Percentiles rank a stretch among this genome's conserved stretches.
Conservation (phyloP, 306 rosid genomes). For the Quercus aquifolioides region DNA sequence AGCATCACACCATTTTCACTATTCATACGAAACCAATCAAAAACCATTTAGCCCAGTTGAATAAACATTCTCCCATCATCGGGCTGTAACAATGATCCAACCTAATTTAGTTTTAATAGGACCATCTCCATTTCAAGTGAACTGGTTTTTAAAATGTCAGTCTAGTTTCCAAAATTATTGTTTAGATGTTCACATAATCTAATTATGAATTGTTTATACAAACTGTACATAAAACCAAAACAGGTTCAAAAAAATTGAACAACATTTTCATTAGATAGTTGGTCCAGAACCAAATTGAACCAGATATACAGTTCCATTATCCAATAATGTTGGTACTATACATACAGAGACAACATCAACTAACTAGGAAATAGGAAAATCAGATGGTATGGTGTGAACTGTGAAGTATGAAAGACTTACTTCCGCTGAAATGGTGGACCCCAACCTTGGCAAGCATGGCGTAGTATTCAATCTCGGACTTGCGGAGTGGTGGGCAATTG, state of each 20-base stretch:
- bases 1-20: background rate
- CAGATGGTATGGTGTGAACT: no score
- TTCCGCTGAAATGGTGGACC: conserved; percentile 79
- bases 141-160: background rate
- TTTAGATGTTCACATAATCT: no score
- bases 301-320: background rate
- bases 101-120: background rate
- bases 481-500: conserved; percentile 85
- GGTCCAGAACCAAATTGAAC: background rate
- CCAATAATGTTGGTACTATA: background rate
- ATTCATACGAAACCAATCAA: background rate
- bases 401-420: conserved; percentile 33
- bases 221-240: background rate
- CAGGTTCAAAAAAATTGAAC: background rate
- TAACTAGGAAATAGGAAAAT: no score
- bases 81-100: background rate
- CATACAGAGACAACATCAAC: no score
- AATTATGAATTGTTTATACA: background rate
- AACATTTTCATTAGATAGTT: background rate
- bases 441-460: conserved; percentile 86
- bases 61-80: background rate
- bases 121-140: background rate
- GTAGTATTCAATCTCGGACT: conserved; percentile 79
- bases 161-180: no score
- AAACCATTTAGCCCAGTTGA: background rate